Conservation (phyloP, 495 filamentous ascomycete species). For the Hypoxylon trugodes region DNA sequence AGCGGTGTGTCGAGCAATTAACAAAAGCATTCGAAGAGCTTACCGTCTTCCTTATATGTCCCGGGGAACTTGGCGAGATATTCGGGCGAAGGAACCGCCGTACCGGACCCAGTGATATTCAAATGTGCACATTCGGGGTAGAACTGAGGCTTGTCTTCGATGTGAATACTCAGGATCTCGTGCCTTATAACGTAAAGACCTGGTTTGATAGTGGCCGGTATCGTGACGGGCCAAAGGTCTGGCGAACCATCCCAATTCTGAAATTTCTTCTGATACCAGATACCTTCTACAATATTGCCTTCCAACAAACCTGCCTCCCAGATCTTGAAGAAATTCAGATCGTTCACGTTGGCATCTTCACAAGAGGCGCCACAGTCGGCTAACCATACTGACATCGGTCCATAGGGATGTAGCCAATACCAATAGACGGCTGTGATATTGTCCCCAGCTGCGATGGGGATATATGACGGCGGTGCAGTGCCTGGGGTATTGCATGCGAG, state of each 20-base stretch:
- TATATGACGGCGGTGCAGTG: conserved; percentile 51
- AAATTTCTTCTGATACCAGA: conserved; percentile 62
- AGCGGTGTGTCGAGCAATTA: neutral
- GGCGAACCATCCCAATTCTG: conserved; percentile 56
- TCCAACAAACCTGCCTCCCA: conserved; percentile 59
- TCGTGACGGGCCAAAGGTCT: conserved; percentile 58
- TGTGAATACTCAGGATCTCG: conserved; percentile 63
- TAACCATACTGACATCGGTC: conserved; percentile 61
- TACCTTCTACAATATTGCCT: conserved; percentile 55
- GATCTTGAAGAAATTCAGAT: conserved; percentile 61
- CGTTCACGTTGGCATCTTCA: conserved; percentile 48
- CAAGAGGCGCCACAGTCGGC: conserved; percentile 55
- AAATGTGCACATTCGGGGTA: conserved; percentile 66
- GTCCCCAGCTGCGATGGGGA: conserved; percentile 53
- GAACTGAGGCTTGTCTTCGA: conserved; percentile 62
- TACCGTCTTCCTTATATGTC: conserved; percentile 56
- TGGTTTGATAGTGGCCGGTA: conserved; percentile 55
- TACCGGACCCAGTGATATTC: conserved; percentile 55
- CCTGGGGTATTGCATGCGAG: conserved; percentile 57
- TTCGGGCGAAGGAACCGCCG: conserved; percentile 48
- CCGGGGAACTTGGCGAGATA: conserved; percentile 61
- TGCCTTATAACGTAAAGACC: conserved; percentile 64
- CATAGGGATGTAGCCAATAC: conserved; percentile 63
- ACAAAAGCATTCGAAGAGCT: conserved; percentile 14
- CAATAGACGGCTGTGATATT: conserved; percentile 58